Base-by-base conservation (phyloP, 164 flowering plant species). In the Cinnamomum chago region DNA sequence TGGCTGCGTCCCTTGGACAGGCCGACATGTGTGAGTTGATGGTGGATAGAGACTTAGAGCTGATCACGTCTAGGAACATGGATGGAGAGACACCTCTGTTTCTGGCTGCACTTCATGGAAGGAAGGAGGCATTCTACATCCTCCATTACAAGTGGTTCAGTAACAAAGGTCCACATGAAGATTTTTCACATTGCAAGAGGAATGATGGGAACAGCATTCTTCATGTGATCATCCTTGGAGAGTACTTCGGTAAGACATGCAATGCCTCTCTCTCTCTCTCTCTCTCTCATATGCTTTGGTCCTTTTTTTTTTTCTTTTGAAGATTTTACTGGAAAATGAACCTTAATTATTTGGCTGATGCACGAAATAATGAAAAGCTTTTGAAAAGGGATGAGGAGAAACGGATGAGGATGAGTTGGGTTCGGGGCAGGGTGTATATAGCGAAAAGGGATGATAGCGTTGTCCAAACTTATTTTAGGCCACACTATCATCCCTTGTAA, bases 201-300 rank as follows among this genome's bases (percentile, higher is more conserved):
- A 40, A 40, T 5, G 70, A 76, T 76, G 82, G 82, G 30, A 52
- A 76, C 23, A 80, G 68, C 72, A 73, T 80, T 62, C 82, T 80
- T 24, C 82, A 80, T 22, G 50, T 62, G 55, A 71, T 77, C 68
- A 74, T 76, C 25, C 5, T 2, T 17, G 77, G 75, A 9, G 79
- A 80, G 30, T 67, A 73, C 70, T 73, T 73, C 20, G 79, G 81
- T 79, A 22, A 68, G 65, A n/a, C 2, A 24, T 51, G 0, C 7
- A 5, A 23, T 28, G 5, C 10, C 70, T 23, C 67, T 11, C 67
- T 64, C 15, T 23, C 28, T 64, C 28, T 64, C 24, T 22, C 67
- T 22, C 28, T 23, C 28, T 3, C 47, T 40, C 47, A 7, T 6
- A 9, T 9, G 9, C 47, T 40, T 40, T 40, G 10, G 47, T 40